Evolutionary conservation across 106 monocot genomes (phyloP).

Genomic region (Acorus gramineus): DNA sequence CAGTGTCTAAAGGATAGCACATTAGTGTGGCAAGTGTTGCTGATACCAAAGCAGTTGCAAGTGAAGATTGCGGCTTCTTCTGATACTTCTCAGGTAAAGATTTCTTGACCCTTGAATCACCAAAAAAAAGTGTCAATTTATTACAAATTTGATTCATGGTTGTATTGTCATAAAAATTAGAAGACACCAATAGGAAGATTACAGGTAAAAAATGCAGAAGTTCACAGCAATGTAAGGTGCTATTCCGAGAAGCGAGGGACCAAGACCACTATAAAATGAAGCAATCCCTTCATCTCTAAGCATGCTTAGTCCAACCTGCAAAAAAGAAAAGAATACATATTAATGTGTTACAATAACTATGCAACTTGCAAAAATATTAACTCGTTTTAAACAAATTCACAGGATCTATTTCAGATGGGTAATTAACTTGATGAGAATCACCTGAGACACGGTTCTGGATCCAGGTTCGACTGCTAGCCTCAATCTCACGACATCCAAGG

Average conservation of each 20-base stretch:
- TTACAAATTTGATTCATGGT: constrained; percentile 3
- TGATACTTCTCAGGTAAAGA: constrained; percentile 87
- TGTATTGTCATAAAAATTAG: background rate
- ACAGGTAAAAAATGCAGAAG: constrained; percentile 98
- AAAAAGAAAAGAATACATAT: constrained; percentile 4
- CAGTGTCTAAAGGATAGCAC: constrained; percentile 95
- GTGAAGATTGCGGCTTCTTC: constrained; percentile 74
- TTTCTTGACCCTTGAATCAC: constrained; percentile 70
- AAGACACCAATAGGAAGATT: constrained; percentile 18
- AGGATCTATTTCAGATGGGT: background rate
- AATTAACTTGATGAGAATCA: constrained; percentile 8
- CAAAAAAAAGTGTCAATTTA: constrained; percentile 4
- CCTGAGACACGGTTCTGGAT: constrained; percentile 85
- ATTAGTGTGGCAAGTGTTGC: constrained; percentile 86
- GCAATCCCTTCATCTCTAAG: constrained; percentile 84
- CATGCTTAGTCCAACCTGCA: constrained; percentile 83
- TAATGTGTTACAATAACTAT: background rate
- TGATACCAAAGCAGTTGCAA: constrained; percentile 73
- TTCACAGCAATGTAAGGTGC: constrained; percentile 98
- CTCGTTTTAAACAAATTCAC: constrained; percentile 1
- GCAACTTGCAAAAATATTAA: background rate
- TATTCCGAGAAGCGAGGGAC: constrained; percentile 87
- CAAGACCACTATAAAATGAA: constrained; percentile 89
- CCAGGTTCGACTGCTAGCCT: constrained; percentile 93
- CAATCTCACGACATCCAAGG: constrained; percentile 83